Conservation (phyloP, 2,329 filamentous ascomycete genomes). For the Chaetomium olivaceum region DNA sequence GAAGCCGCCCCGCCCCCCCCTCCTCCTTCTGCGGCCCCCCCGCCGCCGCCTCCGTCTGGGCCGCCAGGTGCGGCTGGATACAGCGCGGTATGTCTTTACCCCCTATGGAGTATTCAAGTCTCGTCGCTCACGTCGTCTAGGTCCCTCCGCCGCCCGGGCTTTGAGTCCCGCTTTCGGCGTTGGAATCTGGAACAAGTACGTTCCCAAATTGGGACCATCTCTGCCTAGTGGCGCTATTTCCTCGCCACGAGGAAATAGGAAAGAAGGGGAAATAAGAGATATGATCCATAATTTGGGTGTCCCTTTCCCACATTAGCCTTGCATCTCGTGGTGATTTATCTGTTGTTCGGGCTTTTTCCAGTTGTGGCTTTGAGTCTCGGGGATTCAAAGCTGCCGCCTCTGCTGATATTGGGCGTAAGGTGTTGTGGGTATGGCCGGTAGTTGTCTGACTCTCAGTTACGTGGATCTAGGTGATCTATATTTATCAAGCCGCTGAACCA, state of each 20-base stretch:
- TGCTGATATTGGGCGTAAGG: background rate
- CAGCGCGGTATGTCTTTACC: conserved; percentile 57
- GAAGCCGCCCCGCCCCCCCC: conserved; percentile 65
- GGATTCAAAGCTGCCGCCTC: background rate
- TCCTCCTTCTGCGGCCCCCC: conserved; percentile 56
- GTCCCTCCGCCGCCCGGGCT: conserved; percentile 60
- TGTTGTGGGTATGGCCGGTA: background rate
- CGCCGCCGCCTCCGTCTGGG: conserved; percentile 57
- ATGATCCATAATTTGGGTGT: background rate
- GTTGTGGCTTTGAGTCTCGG: background rate
- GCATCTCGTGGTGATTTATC: background rate
- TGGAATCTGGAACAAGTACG: too few species aligned
- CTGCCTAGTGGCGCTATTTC: background rate
- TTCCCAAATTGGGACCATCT: background rate
- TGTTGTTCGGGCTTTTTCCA: background rate
- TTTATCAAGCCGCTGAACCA: background rate
- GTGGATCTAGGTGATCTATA: background rate
- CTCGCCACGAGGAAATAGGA: background rate
- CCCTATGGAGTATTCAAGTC: background rate
- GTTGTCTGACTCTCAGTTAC: background rate
- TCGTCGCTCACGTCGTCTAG: conserved; percentile 39
- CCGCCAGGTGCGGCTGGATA: conserved; percentile 59
- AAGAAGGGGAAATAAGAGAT: background rate
- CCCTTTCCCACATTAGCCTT: background rate
- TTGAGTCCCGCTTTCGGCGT: conserved; percentile 33